Percentiles rank a stretch among this genome's conserved stretches.
These are phyloP conservation scores for Pluteus cervinus DNA, from an alignment of 768 basidiomycete genomes.

Conservation along the genomic window DNA sequence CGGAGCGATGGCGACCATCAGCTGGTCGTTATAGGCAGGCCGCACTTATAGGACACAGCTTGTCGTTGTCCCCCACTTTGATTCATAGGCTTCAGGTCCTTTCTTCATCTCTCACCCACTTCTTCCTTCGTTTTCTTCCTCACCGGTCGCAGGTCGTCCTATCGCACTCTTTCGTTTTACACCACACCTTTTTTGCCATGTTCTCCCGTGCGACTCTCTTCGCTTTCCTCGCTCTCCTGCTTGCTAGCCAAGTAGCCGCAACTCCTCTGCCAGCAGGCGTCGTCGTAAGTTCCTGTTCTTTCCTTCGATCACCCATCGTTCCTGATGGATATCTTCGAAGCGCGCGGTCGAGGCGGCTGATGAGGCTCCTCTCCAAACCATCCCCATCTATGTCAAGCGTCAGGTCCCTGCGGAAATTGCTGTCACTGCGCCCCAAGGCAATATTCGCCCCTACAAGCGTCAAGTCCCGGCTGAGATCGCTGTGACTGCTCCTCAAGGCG, in stretches of 20 bases:
- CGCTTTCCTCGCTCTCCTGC: slow-evolving; percentile 31
- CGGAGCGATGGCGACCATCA: too few species aligned
- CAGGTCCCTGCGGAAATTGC: slow-evolving; percentile 18
- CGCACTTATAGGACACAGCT: too few species aligned
- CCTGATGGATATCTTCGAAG: slow-evolving; percentile 2
- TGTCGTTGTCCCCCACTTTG: too few species aligned
- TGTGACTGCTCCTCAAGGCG: slow-evolving; percentile 19
- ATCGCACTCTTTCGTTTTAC: slow-evolving; percentile 12
- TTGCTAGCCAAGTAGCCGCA: slow-evolving; percentile 39
- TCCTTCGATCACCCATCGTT: neutral
- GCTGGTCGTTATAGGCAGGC: too few species aligned
- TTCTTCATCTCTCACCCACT: neutral
- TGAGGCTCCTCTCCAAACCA: slow-evolving; percentile 11
- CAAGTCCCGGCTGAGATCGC: slow-evolving; percentile 23
- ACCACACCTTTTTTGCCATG: slow-evolving; percentile 26
- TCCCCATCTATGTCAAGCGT: slow-evolving; percentile 11
- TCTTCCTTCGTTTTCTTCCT: neutral
- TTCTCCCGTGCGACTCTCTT: slow-evolving; percentile 33
- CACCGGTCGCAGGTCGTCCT: slow-evolving; percentile 7
- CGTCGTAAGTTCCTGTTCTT: neutral
- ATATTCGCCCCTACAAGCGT: slow-evolving; percentile 35
- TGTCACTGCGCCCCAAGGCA: slow-evolving; percentile 17
- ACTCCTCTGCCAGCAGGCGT: slow-evolving; percentile 40
- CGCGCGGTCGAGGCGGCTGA: slow-evolving; percentile 13
- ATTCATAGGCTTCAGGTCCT: neutral